Evolutionary conservation across 805 yeast species (phyloP).

Genomic region (Clavispora carvajalis): DNA sequence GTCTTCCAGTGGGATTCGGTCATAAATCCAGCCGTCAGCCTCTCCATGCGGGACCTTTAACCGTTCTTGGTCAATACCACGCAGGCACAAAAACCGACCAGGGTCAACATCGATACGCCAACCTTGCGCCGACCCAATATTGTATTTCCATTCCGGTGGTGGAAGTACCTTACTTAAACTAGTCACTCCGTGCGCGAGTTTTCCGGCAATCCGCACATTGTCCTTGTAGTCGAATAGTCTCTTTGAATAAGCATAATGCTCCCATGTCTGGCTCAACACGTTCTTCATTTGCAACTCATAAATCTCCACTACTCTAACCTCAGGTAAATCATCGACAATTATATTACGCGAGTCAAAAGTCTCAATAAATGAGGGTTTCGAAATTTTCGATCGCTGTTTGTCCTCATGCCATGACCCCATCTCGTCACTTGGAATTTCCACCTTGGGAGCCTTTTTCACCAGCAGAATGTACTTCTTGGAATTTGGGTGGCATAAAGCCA

Average conservation of each 20-base stretch:
- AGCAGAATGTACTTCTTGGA: constrained; percentile 25
- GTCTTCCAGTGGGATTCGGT: constrained; percentile 28
- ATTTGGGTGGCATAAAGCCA: constrained; percentile 59
- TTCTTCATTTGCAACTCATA: constrained; percentile 71
- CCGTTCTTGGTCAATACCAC: constrained; percentile 23
- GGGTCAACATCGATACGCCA: constrained; percentile 67
- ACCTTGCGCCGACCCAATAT: constrained; percentile 40
- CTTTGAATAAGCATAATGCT: constrained; percentile 51
- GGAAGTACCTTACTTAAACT: constrained; percentile 53
- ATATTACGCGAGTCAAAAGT: constrained; percentile 44
- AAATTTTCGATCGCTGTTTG: too few relatives aligned
- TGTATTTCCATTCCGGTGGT: constrained; percentile 73
- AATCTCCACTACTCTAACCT: constrained; percentile 59
- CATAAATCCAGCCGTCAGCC: constrained; percentile 47
- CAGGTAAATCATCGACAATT: constrained; percentile 66
- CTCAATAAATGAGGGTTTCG: background rate
- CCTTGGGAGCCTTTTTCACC: constrained; percentile 1
- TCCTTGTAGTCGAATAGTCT: constrained; percentile 51
- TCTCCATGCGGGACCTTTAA: constrained; percentile 24
- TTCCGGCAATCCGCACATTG: constrained; percentile 32
- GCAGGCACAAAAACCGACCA: constrained; percentile 44
- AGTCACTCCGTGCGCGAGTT: constrained; percentile 62
- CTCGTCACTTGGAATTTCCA: too few relatives aligned
- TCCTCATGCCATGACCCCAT: too few relatives aligned
- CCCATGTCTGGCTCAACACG: constrained; percentile 56